Base-by-base conservation (phyloP, 2,329 filamentous ascomycete genomes). In the Ophiocordyceps sinensis region DNA sequence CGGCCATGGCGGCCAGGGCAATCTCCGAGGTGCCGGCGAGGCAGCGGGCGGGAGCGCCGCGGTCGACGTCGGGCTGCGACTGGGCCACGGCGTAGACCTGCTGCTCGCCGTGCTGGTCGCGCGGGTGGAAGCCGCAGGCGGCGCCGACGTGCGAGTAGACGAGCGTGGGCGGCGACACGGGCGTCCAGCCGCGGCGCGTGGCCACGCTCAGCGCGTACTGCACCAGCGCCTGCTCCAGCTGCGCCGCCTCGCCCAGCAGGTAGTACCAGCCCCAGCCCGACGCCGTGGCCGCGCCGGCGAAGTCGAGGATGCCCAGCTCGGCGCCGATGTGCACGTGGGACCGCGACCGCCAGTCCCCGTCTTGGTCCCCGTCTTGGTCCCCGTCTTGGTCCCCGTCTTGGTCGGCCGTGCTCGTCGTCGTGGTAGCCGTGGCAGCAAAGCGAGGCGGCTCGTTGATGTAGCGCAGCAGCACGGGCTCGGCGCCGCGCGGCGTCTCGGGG, bases 211-310 rank as follows among this genome's bases (percentile, higher is more conserved):
- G 70, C 0, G 91, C 81, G 59, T 93, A 95, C 58, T 89, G 82
- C 12, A 96, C 67, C 3, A 98, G 73, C 0, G 91, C 91, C 57
- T 96, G 89, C 63, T 98, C 91, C n/a, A 98, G 73, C 58, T 91
- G 76, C 0, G 88, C 88, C 9, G 79, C 91, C 54, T 94, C 88
- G 55, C 89, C 85, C n/a, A 85, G 69, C 11, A 98, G 76, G 62
- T 87, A 96, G 65, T 98, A 98, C 85, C 87, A 98, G 1, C 91
- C 91, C 89, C 89, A 98, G 31, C 91, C 91, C 4, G 82, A 85
- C 2, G 85, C 80, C n/a, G 75, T 78, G 2, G 81, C 81, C 5
- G 87, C 86, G 44, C 74, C 79, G 5, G 82, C 70, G 55, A 98
- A 95, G 64, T 98, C 89, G 40, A 98, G 69, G n/a, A 98, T 71